Base-by-base conservation (phyloP, 768 basidiomycete species). In the Cystobasidium ongulense region DNA sequence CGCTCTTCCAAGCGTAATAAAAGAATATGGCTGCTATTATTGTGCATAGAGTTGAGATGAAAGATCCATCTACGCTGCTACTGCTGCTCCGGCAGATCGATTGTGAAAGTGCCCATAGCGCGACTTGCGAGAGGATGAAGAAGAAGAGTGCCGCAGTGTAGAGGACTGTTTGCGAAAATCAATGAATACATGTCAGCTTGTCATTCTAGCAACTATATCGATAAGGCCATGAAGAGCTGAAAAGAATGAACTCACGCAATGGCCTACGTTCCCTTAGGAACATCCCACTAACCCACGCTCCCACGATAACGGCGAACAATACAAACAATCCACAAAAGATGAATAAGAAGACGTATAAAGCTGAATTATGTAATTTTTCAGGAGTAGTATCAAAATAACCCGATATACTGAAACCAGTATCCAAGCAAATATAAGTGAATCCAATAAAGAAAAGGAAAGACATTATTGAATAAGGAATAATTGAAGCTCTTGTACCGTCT, bases 401-500 rank as follows among this genome's bases (percentile, higher is more conserved):
- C 0, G 90, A 89, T 74, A 90, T 83, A n/a, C 84, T 81, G 8
- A 94, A 82, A 0, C 84, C 90, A 46, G 88, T 85, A 79, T 98
- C 94, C 76, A 96, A 85, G 0, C 89, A 86, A 80, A 98, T 88
- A 81, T 95, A 97, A 2, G 86, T 84, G 0, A 90, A 89, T 1
- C 87, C 85, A 5, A 84, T 86, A 79, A 93, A 89, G 76, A 91
- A 75, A 68, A 78, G 52, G 7, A 75, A 46, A 0, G 65, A 73
- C 17, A 62, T 23, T 63, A 41, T 41, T 17, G 36, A 46, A 38
- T n/a, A 62, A 21, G 62, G 52, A 52, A 73, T 53, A 46, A 75
- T 18, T 31, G 59, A 85, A 85, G 77, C 67, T 38, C 88, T 82
- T 0, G 90, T 90, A 5, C 92, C 95, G 78, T 91, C 95, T 80